These are phyloP conservation scores for Yamadazyma olivae DNA, from an alignment of 805 yeast species.

Conservation along the genomic window DNA sequence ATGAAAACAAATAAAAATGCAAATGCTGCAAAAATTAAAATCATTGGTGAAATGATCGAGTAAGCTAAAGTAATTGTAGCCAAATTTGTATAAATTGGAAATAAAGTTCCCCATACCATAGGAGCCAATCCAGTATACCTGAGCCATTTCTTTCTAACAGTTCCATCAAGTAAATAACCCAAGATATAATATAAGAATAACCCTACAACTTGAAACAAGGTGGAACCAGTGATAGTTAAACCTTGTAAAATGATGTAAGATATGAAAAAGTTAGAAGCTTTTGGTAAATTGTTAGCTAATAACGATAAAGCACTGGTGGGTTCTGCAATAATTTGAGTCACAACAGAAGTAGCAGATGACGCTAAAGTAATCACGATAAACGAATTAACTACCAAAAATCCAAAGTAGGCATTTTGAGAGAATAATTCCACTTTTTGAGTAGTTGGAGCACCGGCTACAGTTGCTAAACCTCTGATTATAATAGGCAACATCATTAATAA, in stretches of 20 bases:
- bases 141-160: constrained; percentile 65
- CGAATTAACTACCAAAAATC: constrained; percentile 67
- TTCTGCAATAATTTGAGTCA: constrained; percentile 54
- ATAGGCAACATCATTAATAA: constrained; percentile 88
- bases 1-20: constrained; percentile 73
- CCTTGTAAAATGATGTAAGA: constrained; percentile 71
- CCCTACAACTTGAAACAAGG: constrained; percentile 59
- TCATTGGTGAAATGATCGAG: constrained; percentile 76
- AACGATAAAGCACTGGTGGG: constrained; percentile 58
- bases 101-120: constrained; percentile 70
- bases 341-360: constrained; percentile 69
- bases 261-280: constrained; percentile 69
- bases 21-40: constrained; percentile 66
- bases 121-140: constrained; percentile 55
- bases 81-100: constrained; percentile 72
- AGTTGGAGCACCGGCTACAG: constrained; percentile 55
- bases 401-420: constrained; percentile 68
- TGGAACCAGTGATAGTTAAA: constrained; percentile 60
- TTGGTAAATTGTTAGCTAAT: constrained; percentile 67
- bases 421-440: constrained; percentile 56
- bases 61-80: constrained; percentile 68
- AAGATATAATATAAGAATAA: constrained; percentile 58
- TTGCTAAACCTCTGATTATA: constrained; percentile 69
- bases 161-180: constrained; percentile 54
- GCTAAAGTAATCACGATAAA: constrained; percentile 69